A percentile compares a stretch with the other conserved stretches of the same genome.
Evolutionary conservation across 495 filamentous ascomycete species (phyloP).

Genomic region (Tuber borchii): DNA sequence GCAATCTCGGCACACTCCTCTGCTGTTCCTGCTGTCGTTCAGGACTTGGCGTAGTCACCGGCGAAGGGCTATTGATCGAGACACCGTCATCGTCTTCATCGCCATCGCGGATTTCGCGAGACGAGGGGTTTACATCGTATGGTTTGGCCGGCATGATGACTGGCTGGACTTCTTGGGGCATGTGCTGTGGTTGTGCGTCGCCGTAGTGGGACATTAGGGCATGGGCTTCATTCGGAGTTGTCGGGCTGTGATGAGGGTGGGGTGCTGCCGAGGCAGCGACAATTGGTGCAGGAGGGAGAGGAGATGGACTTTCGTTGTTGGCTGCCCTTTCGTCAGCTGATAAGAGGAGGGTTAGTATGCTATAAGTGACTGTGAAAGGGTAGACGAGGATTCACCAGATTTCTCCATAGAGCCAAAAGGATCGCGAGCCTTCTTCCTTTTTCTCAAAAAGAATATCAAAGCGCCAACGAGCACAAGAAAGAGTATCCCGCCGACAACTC

Average conservation of each 20-base stretch:
- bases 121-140: conserved; percentile 11
- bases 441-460: conserved; percentile 18
- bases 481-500: conserved; percentile 37
- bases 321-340: conserved; percentile 18
- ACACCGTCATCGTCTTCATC: conserved; percentile 39
- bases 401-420: neutral
- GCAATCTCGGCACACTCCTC: conserved; percentile 32
- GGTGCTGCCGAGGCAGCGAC: conserved; percentile 6
- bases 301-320: conserved; percentile 18
- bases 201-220: conserved; percentile 17
- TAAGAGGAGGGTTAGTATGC: conserved; percentile 23
- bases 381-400: conserved; percentile 15
- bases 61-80: conserved; percentile 34
- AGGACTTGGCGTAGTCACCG: conserved; percentile 7
- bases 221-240: conserved; percentile 15
- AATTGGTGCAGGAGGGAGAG: neutral
- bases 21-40: conserved; percentile 9
- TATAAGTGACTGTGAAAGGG: neutral
- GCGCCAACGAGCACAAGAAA: conserved; percentile 24
- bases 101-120: conserved; percentile 28
- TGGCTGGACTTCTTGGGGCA: conserved; percentile 6
- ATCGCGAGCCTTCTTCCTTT: neutral
- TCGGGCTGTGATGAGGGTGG: conserved; percentile 7
- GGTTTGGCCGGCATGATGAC: conserved; percentile 14
- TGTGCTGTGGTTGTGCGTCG: neutral